Conservation (phyloP, 208 protist species). For the Blastocrithidia nonstop region DNA sequence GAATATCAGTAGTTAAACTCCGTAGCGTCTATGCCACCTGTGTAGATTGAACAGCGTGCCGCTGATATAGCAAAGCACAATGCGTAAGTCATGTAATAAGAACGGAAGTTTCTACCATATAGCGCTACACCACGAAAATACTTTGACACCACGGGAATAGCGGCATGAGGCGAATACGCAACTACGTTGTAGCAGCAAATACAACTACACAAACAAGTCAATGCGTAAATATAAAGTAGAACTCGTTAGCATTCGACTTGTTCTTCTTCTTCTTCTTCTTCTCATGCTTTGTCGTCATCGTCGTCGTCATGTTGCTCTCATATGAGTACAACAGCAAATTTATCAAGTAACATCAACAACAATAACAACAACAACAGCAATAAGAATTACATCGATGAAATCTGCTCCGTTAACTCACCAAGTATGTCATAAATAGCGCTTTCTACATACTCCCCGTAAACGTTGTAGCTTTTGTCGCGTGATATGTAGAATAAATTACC, state of each 20-base stretch:
- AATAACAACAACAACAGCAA: conserved; percentile 1
- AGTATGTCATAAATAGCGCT: no score
- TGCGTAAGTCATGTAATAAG: conserved; percentile 14
- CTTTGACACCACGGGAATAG: conserved; percentile 48
- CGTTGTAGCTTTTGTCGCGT: conserved; percentile 17
- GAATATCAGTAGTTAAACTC: conserved; percentile 9
- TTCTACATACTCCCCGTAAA: conserved; percentile 22
- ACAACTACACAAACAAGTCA: neutral
- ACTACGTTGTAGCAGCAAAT: neutral
- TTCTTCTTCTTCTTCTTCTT: no score
- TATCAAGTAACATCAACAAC: neutral
- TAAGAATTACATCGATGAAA: no score
- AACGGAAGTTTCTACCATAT: conserved; percentile 63
- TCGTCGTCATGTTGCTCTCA: no score
- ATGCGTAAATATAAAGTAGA: no score
- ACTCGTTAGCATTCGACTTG: no score
- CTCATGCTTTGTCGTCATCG: neutral
- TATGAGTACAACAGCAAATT: neutral
- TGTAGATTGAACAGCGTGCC: conserved; percentile 22
- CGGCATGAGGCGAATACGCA: conserved; percentile 61
- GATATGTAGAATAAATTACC: conserved; percentile 64
- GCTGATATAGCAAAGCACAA: conserved; percentile 34
- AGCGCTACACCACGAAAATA: conserved; percentile 39
- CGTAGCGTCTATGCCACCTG: conserved; percentile 14
- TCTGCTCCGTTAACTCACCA: no score